phyloP scores from a whole-genome alignment of 2,329 filamentous ascomycete species.

The Aspergillus udagawae region DNA sequence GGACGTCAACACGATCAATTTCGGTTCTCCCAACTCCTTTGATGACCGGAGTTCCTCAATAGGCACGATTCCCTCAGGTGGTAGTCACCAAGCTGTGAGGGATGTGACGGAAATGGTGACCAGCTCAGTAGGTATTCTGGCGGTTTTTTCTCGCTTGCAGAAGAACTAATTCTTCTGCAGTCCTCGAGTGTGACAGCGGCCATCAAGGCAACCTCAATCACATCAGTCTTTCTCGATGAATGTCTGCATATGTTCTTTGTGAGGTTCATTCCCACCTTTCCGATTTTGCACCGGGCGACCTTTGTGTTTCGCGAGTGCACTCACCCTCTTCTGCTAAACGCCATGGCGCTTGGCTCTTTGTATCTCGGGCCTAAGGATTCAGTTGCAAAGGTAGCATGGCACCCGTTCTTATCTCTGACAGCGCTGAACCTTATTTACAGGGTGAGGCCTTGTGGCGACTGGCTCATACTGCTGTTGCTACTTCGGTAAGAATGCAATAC shows the following conservation, averaged over 20 bases:
- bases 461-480: constrained; percentile 44
- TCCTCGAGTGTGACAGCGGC: constrained; percentile 44
- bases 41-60: constrained; percentile 36
- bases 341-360: constrained; percentile 45
- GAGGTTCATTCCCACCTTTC: constrained; percentile 45
- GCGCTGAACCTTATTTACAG: constrained; percentile 10
- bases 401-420: not conserved
- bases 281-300: constrained; percentile 42
- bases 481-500: constrained; percentile 27
- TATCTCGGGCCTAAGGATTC: constrained; percentile 44
- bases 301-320: constrained; percentile 45
- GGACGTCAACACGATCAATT: constrained; percentile 25
- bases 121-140: constrained; percentile 33
- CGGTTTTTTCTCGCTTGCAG: not conserved
- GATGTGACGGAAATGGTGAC: constrained; percentile 45
- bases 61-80: constrained; percentile 38
- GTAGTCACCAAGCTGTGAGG: constrained; percentile 42
- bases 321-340: constrained; percentile 42
- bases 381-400: constrained; percentile 30
- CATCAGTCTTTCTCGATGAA: constrained; percentile 45
- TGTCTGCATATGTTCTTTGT: constrained; percentile 48
- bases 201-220: constrained; percentile 41
- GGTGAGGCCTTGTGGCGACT: constrained; percentile 45
- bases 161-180: constrained; percentile 15
- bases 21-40: constrained; percentile 35